Base-by-base conservation (phyloP, 2,329 filamentous ascomycete genomes). In the Ilyonectria mors-panacis region DNA sequence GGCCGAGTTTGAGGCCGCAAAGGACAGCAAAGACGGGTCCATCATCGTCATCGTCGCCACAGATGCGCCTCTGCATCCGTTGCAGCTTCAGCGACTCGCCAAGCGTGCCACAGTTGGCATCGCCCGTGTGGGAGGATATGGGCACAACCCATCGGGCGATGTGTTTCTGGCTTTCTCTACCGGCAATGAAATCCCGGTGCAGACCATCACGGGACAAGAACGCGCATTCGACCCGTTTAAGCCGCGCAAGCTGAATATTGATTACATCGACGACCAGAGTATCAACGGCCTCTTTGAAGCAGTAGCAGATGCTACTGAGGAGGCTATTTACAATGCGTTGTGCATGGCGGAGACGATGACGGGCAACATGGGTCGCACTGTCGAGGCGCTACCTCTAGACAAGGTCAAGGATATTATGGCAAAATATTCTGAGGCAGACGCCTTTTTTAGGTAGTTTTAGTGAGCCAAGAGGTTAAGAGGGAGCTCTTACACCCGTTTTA, bases 111-210 rank as follows among this genome's bases (percentile, higher is more conserved):
- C 88, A 0, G 84, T 90, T 1, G 89, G 90, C 1, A 77, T 92
- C 0, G 80, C 87, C 1, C 82, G 85, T 44, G 88, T 89, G 0
- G 89, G 89, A 3, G 87, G 88, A 1, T 86, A 87, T 63, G 89
- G 87, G 0, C 82, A 86, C 21, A 91, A 90, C 68, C 83, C 83
- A 17, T 90, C 88, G 0, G 90, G 89, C 0, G 89, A 92, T 64
- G 85, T 92, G 55, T 90, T 91, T 73, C 81, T 92, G 6, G 89
- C 89, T 0, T 87, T 92, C 65, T 91, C 88, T 7, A 92, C 89
- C 1, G 88, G 81, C 12, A 87, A 85, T 63, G 77, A 81, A 48
- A 78, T 88, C 4, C 71, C 70, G 0, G 73, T 73, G n/a, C 84
- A 86, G 75, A 80, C 78, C 5, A 71, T 80, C n/a, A 74, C 67